Conservation (phyloP, 371 early-diverging fungal genomes). For the Actinomortierella wolfii region DNA sequence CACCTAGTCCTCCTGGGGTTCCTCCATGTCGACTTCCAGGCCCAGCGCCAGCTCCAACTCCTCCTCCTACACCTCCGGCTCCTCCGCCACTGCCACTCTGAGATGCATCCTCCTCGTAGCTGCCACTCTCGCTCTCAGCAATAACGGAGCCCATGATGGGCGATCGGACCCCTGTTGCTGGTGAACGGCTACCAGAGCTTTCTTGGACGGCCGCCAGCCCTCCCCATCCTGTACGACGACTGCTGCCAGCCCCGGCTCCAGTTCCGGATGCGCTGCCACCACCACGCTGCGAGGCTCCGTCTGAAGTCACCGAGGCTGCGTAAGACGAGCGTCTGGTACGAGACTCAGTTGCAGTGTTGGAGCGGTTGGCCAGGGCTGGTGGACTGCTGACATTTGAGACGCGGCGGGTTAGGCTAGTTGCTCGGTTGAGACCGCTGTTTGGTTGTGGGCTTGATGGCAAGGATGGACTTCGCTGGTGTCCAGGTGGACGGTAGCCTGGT, state of each 20-base stretch:
- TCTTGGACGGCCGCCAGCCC: conserved; percentile 43
- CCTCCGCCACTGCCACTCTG: neutral
- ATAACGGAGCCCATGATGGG: conserved; percentile 15
- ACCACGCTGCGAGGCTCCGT: conserved; percentile 15
- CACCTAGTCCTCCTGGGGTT: too few relatives aligned
- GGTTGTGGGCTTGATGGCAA: conserved; percentile 42
- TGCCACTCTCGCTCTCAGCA: conserved; percentile 16
- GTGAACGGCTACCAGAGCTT: conserved; percentile 2
- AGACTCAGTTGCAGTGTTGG: conserved; percentile 10
- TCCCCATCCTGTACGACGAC: conserved; percentile 21
- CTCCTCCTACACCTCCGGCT: too few relatives aligned
- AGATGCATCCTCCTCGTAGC: conserved; percentile 26
- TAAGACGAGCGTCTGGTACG: conserved; percentile 16
- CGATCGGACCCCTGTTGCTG: conserved; percentile 6
- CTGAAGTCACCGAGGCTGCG: conserved; percentile 14
- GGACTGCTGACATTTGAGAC: conserved; percentile 23
- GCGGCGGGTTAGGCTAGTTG: conserved; percentile 18
- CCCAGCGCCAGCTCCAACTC: too few relatives aligned
- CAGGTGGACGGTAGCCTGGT: conserved; percentile 16
- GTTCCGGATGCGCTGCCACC: neutral
- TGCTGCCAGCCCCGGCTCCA: too few relatives aligned
- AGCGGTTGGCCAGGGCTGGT: conserved; percentile 8
- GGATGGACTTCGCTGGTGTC: conserved; percentile 34
- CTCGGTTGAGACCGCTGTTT: conserved; percentile 27
- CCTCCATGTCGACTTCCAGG: too few relatives aligned